Base-by-base conservation (phyloP, 371 early-diverging fungal species). In the Mortierella sp. region DNA sequence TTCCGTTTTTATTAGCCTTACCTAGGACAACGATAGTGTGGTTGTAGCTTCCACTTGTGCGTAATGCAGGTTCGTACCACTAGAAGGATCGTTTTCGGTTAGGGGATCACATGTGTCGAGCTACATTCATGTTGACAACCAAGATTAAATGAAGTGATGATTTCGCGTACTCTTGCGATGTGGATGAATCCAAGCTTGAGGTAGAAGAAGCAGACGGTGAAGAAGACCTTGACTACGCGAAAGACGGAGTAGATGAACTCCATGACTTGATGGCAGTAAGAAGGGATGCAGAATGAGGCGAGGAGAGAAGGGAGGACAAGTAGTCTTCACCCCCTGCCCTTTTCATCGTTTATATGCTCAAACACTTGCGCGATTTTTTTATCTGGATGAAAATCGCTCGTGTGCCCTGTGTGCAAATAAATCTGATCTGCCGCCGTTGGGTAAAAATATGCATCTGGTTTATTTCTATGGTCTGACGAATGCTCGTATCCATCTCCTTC, bases 221-320 rank as follows among this genome's bases (percentile, higher is more conserved):
- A 50, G 14, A 75, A 60, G 57, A 56, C 64, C 50, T 64, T 60
- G 56, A 48, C n/a, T 12, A 50, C n/a, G 9, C 67, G 52, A 27
- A 53, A 26, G 47, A 66, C 17, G n/a, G 61, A 23, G n/a, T 19
- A 24, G 30, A 73, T 44, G 67, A 15, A 39, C 27, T 62, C 75
- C 75, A 73, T 73, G 92, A 78, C 59, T 85, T 56, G 89, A 30
- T 31, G 37, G 21, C 26, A 24, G 3, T 24, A 48, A 28, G 9
- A 24, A 46, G 43, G 39, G 21, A 54, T 23, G 15, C 24, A 32
- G 27, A n/a, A n/a, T n/a, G 48, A 7, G 31, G 23, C 7, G 4
- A 32, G 23, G n/a, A 14, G 28, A 60, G 17, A 30, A n/a, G 21
- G 6, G 11, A n/a, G 7, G 43, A 21, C 43, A 37, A 37, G 14